Conservation (phyloP, 352 stramenopile species). For the Globisporangium barbulae region DNA sequence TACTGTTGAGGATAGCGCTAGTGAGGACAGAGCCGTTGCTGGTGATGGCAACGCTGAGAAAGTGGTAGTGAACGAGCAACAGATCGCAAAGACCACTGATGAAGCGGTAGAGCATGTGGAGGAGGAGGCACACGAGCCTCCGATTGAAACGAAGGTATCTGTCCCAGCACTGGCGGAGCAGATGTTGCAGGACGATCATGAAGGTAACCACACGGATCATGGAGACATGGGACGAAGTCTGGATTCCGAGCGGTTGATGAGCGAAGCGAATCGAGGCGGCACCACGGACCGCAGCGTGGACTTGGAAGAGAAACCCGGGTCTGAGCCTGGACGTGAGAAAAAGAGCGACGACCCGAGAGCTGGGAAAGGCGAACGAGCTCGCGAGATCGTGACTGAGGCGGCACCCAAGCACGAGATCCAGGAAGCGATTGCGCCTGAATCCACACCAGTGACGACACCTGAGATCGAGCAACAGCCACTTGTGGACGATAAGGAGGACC, state of each 20-base stretch:
- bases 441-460: neutral
- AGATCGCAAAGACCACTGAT: neutral
- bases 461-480: neutral
- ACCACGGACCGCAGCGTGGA: neutral
- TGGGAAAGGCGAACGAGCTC: neutral
- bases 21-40: neutral
- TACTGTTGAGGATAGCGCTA: neutral
- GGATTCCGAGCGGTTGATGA: neutral
- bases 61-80: neutral
- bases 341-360: neutral
- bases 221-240: neutral
- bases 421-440: neutral
- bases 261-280: neutral
- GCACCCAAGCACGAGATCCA: neutral
- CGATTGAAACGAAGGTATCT: neutral
- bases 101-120: neutral
- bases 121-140: neutral
- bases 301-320: too few species aligned
- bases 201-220: neutral
- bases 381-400: neutral
- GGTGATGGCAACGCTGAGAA: neutral
- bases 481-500: neutral
- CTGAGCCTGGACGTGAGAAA: neutral
- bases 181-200: neutral
- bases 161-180: neutral